Evolutionary conservation across 371 early-diverging fungal genomes (phyloP), one percentile per base, ranked within the genome.

Genomic region (Dentiscutata heterogama): DNA sequence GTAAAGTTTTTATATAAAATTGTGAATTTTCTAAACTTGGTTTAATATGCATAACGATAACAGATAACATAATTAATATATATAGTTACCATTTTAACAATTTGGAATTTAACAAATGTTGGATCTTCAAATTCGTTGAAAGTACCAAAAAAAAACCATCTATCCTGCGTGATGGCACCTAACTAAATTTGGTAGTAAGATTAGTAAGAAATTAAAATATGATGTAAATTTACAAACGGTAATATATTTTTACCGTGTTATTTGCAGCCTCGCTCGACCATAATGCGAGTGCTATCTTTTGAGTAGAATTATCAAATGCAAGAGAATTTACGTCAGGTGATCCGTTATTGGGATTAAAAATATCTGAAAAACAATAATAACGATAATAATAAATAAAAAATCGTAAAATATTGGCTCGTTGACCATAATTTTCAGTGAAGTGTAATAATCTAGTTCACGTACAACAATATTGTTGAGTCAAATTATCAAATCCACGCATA

Each of bases 71-170:
- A 65, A 65, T 27, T 39, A 42, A 11, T 39, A n/a, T 22, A 20
- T 42, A 70, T 35, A 0, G n/a, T 25, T 67, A 79, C 80, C 51
- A 79, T 68, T 79, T 79, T 79, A 16, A 79, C 80, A 46, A 79
- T 79, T 64, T 79, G 80, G 25, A 79, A 79, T 56, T n/a, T 67
- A n/a, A 68, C 80, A 20, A 46, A n/a, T 2, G 6, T 51, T n/a
- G 80, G 80, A 68, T 79, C 56, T 46, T 79, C 80, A 16, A 14
- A 3, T 51, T 79, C 80, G 4, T 46, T 53, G 51, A 79, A 79
- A 4, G 27, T 51, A 0, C 68, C 80, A 35, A 29, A 79, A 3
- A 79, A 79, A 20, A 27, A 79, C 80, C 80, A 79, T 31, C n/a
- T 18, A 3, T 79, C 80, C 11, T 67, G 25, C 25, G 80, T 79